Base-by-base conservation (phyloP, 1,139 yeast species). In the Diutina neorugosa region DNA sequence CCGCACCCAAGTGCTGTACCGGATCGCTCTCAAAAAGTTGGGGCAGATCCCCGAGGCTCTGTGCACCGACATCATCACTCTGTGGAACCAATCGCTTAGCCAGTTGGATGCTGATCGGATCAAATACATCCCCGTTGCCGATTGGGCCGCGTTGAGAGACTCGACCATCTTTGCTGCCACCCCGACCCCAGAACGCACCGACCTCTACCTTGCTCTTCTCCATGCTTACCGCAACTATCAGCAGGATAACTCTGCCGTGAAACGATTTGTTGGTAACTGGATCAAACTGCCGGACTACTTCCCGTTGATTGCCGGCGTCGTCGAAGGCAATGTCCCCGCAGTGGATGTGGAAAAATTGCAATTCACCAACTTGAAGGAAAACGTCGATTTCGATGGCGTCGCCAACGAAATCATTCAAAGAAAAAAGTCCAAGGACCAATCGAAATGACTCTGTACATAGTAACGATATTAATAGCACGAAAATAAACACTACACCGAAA, bases 121-220 rank as follows among this genome's bases (percentile, higher is more conserved):
- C 66, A 69, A 65, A 42, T 83, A 82, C 61, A 82, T 83, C 60
- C 91, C 95, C 11, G 81, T 81, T 62, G 94, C 93, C 25, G 96
- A 88, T 69, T 87, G 96, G 93, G 84, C 91, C 52, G 87, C 96
- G 1, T 70, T 90, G 56, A 77, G 91, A 68, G 89, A 84, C 65
- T 86, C 91, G 14, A 85, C 93, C 5, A 76, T 85, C 51, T 77
- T 78, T 53, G 50, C 50, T 16, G 71, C 82, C 1, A 66, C 65
- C 23, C 67, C 56, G 54, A 57, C 65, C n/a, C 63, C 65, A 1
- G 74, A 73, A 51, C 75, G 88, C 66, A 74, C 74, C 56, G 71
- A 72, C 43, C 67, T 84, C 19, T 86, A 84, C 66, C 76, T 80
- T 65, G 75, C 80, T 54, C 69, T 85, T 52, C 77, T 84, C 60